Percentiles rank a stretch among this genome's conserved stretches.
phyloP scores from a whole-genome alignment of 1,139 yeast species.

The Protomyces arabidopsidicola region DNA sequence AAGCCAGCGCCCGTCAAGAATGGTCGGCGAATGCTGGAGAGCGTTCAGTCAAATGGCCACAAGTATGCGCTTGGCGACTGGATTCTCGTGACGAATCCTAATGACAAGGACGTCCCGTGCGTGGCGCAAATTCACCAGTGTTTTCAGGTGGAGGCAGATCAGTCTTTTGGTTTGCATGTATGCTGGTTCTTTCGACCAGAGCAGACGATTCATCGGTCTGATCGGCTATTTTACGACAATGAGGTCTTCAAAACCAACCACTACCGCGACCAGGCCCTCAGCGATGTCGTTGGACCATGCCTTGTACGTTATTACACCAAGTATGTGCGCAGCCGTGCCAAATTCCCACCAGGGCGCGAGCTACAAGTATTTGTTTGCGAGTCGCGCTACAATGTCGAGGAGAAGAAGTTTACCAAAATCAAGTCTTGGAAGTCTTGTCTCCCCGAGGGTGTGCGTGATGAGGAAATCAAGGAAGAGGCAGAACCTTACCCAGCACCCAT shows the following conservation, averaged over 20 bases:
- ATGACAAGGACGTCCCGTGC: slow-evolving; percentile 82
- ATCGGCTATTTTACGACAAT: slow-evolving; percentile 80
- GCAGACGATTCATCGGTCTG: slow-evolving; percentile 91
- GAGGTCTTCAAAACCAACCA: slow-evolving; percentile 97
- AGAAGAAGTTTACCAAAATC: slow-evolving; percentile 84
- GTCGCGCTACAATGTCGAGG: slow-evolving; percentile 85
- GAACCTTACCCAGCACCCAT: slow-evolving; percentile 48
- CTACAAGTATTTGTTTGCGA: slow-evolving; percentile 87
- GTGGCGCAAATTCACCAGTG: slow-evolving; percentile 89
- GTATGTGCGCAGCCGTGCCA: slow-evolving; percentile 89
- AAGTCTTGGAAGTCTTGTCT: slow-evolving; percentile 98
- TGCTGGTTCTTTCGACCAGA: slow-evolving; percentile 98
- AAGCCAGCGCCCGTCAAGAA: slow-evolving; percentile 45
- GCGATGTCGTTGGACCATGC: slow-evolving; percentile 87
- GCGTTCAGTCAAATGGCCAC: slow-evolving; percentile 65
- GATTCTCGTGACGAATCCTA: slow-evolving; percentile 81
- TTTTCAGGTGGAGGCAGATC: slow-evolving; percentile 73
- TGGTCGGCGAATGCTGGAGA: slow-evolving; percentile 71
- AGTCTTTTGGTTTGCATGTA: slow-evolving; percentile 81
- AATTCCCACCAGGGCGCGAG: slow-evolving; percentile 45
- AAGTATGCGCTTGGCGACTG: slow-evolving; percentile 87
- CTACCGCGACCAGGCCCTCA: slow-evolving; percentile 86
- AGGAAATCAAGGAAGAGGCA: slow-evolving; percentile 66
- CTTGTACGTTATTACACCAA: slow-evolving; percentile 91
- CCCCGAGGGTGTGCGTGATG: slow-evolving; percentile 90